A percentile compares a stretch with the other conserved stretches of the same genome.
Conservation (phyloP, 148 eudicot species). For the Cornus suecica region DNA sequence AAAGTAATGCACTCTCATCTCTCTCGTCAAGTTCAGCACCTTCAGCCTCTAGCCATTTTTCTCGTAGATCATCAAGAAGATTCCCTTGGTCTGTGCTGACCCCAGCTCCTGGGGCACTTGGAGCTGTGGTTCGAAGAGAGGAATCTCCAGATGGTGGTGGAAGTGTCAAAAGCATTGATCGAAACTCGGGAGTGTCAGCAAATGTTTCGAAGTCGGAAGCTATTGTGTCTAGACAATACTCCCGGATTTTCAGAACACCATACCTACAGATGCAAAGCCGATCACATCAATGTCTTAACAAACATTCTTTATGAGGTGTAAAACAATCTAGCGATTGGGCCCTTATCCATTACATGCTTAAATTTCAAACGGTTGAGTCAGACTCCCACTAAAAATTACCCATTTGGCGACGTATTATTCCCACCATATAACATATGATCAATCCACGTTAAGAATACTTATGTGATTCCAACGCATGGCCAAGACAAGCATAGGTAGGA, state of each 20-base stretch:
- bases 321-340: neutral
- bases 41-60: conserved; percentile 94
- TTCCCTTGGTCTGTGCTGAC: conserved; percentile 52
- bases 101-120: conserved; percentile 95
- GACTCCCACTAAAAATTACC: neutral
- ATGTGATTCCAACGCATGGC: neutral
- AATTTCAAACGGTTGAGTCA: neutral
- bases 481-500: neutral
- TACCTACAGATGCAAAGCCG: conserved; percentile 52
- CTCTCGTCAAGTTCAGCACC: conserved; percentile 87
- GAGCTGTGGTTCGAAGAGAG: conserved; percentile 84
- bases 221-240: conserved; percentile 80
- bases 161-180: conserved; percentile 85
- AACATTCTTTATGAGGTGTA: neutral
- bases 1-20: conserved; percentile 87
- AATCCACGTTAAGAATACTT: neutral
- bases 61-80: conserved; percentile 86
- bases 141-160: conserved; percentile 99
- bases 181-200: conserved; percentile 73
- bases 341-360: neutral
- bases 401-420: neutral
- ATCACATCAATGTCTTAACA: neutral
- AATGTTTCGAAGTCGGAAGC: conserved; percentile 90
- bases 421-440: neutral
- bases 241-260: conserved; percentile 79